Conservation (phyloP, 805 yeast genomes). For the Monosporozyma siamensis region DNA sequence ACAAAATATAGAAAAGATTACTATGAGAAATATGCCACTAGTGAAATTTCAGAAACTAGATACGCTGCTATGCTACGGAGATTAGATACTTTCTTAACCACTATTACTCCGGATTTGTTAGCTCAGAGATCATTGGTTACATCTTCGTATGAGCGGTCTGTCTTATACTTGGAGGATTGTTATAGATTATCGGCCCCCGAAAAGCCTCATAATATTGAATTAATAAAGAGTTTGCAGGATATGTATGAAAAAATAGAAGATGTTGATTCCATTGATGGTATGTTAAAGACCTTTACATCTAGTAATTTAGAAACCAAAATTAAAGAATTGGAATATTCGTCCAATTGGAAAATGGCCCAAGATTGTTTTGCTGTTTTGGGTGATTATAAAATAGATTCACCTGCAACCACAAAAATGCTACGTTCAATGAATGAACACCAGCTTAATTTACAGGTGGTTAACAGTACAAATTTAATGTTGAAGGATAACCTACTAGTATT, state of each 20-base stretch:
- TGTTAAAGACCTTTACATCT: conserved; percentile 61
- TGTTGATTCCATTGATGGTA: conserved; percentile 82
- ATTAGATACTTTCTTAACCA: conserved; percentile 41
- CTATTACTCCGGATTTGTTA: conserved; percentile 57
- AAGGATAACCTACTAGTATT: conserved; percentile 26
- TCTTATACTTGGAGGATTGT: conserved; percentile 74
- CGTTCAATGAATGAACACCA: conserved; percentile 71
- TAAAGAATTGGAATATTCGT: conserved; percentile 71
- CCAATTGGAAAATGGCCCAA: conserved; percentile 79
- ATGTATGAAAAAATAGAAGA: conserved; percentile 87
- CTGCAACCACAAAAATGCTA: conserved; percentile 45
- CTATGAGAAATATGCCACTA: conserved; percentile 22
- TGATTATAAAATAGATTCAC: conserved; percentile 29
- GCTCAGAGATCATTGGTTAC: conserved; percentile 77
- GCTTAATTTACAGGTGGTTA: conserved; percentile 56
- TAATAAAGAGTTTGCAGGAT: conserved; percentile 46
- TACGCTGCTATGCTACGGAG: conserved; percentile 20
- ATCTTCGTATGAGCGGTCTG: conserved; percentile 78
- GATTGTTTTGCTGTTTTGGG: conserved; percentile 71
- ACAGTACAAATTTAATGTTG: conserved; percentile 41
- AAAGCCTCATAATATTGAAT: conserved; percentile 11
- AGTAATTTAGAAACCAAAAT: conserved; percentile 67
- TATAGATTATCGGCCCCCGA: conserved; percentile 32
- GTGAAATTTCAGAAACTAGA: conserved; percentile 20
- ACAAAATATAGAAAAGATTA: conserved; percentile 33